Evolutionary conservation across 768 basidiomycete species (phyloP).

Genomic region (Neoboletus magnificus): DNA sequence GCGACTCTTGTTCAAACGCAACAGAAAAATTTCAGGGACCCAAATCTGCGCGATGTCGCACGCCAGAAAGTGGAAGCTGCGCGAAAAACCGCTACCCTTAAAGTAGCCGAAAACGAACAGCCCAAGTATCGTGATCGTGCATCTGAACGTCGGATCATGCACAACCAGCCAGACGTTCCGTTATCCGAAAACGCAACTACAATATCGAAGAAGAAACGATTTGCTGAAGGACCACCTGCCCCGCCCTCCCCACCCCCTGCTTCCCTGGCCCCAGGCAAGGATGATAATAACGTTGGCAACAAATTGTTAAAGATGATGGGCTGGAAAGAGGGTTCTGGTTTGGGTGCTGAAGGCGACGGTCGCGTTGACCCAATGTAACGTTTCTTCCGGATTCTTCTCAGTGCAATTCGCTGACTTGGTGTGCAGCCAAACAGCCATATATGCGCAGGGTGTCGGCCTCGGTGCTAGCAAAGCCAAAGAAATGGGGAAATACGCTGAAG

Average conservation of each 20-base stretch:
- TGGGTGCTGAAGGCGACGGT: constrained; percentile 81
- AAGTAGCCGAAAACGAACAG: constrained; percentile 39
- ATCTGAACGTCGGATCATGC: constrained; percentile 82
- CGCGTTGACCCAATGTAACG: constrained; percentile 81
- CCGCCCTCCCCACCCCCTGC: constrained; percentile 62
- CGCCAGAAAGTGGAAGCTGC: constrained; percentile 57
- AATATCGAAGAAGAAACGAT: constrained; percentile 40
- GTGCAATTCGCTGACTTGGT: constrained; percentile 8
- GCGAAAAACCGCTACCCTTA: constrained; percentile 34
- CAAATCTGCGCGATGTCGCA: constrained; percentile 67
- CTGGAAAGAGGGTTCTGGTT: constrained; percentile 86
- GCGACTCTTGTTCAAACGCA: constrained; percentile 1
- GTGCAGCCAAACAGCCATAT: constrained; percentile 75
- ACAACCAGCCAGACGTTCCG: constrained; percentile 90
- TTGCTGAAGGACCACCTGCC: constrained; percentile 54
- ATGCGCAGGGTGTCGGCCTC: constrained; percentile 82
- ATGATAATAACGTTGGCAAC: constrained; percentile 86
- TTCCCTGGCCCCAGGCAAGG: constrained; percentile 68
- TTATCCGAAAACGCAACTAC: constrained; percentile 46
- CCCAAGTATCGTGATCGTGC: constrained; percentile 96
- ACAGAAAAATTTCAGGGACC: constrained; percentile 85
- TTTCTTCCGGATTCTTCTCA: not conserved
- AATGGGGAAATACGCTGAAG: constrained; percentile 66
- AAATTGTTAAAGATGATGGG: constrained; percentile 97
- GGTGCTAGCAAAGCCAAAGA: constrained; percentile 93